Percentiles rank a stretch among this genome's conserved stretches.
phyloP scores from a whole-genome alignment of 345 rosid species.

The Populus nigra region DNA sequence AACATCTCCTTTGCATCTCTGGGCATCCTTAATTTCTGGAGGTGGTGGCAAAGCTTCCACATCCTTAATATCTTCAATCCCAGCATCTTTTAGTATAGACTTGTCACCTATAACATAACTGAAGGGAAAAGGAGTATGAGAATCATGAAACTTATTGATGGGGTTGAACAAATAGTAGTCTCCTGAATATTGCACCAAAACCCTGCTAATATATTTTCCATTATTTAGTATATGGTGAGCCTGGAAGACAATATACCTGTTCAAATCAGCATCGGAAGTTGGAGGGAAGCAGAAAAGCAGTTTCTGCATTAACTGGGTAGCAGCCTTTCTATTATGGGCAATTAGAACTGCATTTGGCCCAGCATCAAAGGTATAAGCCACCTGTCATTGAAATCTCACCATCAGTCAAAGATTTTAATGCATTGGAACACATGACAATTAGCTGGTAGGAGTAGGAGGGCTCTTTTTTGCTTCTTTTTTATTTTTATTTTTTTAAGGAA shows the following conservation, averaged over 20 bases:
- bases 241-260: slow-evolving; percentile 43
- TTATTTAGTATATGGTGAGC: background rate
- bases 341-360: slow-evolving; percentile 92
- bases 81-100: slow-evolving; percentile 79
- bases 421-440: background rate
- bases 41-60: slow-evolving; percentile 55
- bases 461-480: background rate
- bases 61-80: slow-evolving; percentile 52
- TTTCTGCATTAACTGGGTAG: slow-evolving; percentile 67
- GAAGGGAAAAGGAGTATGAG: slow-evolving; percentile 4
- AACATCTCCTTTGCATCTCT: slow-evolving; percentile 65
- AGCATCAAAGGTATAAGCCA: slow-evolving; percentile 94
- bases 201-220: background rate
- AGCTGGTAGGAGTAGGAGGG: background rate
- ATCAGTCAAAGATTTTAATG: slow-evolving; percentile 10
- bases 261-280: slow-evolving; percentile 58
- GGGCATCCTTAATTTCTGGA: slow-evolving; percentile 53
- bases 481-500: background rate
- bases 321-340: slow-evolving; percentile 59
- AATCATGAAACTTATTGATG: slow-evolving; percentile 5
- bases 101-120: slow-evolving; percentile 84
- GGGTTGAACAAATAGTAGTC: background rate
- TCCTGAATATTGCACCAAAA: background rate
- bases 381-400: slow-evolving; percentile 44
- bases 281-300: slow-evolving; percentile 90